Percentiles rank a stretch among this genome's conserved stretches.
These are phyloP conservation scores for Salvia rosmarinus DNA, from an alignment of 257 asterid species.

Conservation along the genomic window DNA sequence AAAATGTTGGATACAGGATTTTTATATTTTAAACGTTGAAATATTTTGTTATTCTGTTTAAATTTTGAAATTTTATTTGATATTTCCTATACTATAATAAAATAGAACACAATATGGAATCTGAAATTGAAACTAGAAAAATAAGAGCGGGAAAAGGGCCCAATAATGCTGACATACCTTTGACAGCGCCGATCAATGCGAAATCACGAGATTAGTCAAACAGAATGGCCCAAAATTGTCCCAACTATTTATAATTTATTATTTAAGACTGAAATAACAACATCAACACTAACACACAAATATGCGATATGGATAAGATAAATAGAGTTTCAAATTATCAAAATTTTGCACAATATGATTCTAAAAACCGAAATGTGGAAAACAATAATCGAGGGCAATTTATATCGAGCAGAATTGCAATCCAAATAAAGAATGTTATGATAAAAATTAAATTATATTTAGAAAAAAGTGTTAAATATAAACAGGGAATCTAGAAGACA, in stretches of 20 bases:
- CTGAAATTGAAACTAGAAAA: slow-evolving; percentile 33
- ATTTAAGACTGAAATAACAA: background rate
- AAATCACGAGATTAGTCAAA: slow-evolving; percentile 21
- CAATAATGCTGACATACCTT: slow-evolving; percentile 31
- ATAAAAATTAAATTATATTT: slow-evolving; percentile 21
- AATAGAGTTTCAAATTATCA: background rate
- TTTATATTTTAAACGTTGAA: too few relatives aligned
- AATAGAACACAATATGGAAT: too few relatives aligned
- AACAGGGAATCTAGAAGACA: background rate
- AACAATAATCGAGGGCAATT: background rate
- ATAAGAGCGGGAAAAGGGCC: slow-evolving; percentile 55
- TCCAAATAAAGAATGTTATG: background rate
- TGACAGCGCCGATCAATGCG: slow-evolving; percentile 44
- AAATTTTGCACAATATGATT: background rate
- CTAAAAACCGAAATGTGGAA: background rate
- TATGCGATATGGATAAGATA: background rate
- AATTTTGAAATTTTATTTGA: too few relatives aligned
- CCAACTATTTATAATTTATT: background rate
- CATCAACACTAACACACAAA: background rate
- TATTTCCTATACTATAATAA: too few relatives aligned
- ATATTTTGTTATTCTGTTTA: too few relatives aligned
- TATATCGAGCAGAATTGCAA: background rate
- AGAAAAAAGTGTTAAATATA: slow-evolving; percentile 11
- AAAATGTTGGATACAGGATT: too few relatives aligned
- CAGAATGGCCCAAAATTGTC: background rate